Conservation (phyloP, 2,329 filamentous ascomycete genomes). For the Aspergillus alliaceus region DNA sequence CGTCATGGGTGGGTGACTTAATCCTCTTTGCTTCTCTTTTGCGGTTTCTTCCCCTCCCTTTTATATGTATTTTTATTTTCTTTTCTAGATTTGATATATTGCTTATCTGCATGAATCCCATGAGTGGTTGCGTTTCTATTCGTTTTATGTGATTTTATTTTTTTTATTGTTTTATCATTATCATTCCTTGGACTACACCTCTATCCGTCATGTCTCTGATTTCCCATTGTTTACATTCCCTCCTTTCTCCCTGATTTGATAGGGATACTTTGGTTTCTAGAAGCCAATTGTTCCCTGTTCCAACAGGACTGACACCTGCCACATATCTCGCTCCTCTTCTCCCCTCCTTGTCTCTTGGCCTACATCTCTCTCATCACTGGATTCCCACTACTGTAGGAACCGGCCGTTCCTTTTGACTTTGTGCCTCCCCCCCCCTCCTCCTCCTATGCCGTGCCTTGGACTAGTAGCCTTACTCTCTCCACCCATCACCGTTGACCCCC, state of each 20-base stretch:
- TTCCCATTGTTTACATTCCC: background rate
- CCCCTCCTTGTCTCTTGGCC: background rate
- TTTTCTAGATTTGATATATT: background rate
- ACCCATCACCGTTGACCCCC: constrained; percentile 6
- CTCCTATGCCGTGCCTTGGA: constrained; percentile 1
- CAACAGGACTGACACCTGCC: background rate
- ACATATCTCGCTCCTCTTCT: background rate
- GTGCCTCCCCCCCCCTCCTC: constrained; percentile 14
- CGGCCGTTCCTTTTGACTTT: constrained; percentile 4
- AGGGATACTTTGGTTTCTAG: background rate
- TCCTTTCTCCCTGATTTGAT: background rate
- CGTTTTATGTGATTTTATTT: constrained; percentile 3
- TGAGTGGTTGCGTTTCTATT: background rate
- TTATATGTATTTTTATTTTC: constrained; percentile 15
- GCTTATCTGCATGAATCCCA: background rate
- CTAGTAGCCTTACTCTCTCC: constrained; percentile 1
- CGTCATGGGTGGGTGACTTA: constrained; percentile 21
- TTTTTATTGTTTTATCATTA: constrained; percentile 14
- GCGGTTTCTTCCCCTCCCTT: constrained; percentile 7
- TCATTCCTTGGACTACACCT: background rate
- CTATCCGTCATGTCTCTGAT: background rate
- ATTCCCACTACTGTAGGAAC: constrained; percentile 1
- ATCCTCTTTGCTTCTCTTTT: constrained; percentile 1
- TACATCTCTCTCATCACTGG: background rate
- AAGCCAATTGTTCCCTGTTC: background rate